phyloP scores from a whole-genome alignment of 352 stramenopile species.

The Phytopythium cucurbitacearum region DNA sequence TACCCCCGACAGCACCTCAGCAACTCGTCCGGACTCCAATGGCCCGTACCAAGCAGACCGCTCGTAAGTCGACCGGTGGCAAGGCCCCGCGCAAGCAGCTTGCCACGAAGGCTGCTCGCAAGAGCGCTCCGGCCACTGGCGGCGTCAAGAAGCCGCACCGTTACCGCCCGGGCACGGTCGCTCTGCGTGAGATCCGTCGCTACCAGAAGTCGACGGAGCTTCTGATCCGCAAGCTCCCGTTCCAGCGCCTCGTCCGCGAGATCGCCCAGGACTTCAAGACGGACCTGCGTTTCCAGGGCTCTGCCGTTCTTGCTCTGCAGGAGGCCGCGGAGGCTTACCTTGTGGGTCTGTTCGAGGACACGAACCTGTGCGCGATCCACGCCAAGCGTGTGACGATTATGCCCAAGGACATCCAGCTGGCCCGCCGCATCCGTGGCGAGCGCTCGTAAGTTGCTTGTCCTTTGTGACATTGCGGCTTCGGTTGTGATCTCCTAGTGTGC shows the following conservation, averaged over 20 bases:
- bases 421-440: conserved; percentile 89
- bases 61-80: conserved; percentile 92
- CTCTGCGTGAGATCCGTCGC: conserved; percentile 95
- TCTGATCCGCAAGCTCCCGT: conserved; percentile 95
- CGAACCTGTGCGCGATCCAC: conserved; percentile 93
- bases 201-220: conserved; percentile 97
- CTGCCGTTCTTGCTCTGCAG: conserved; percentile 81
- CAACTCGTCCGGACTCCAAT: conserved; percentile 34
- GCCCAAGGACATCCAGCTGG: conserved; percentile 94
- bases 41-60: conserved; percentile 96
- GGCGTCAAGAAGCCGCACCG: conserved; percentile 93
- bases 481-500: neutral
- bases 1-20: conserved; percentile 22
- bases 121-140: conserved; percentile 87
- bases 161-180: conserved; percentile 83
- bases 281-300: conserved; percentile 88
- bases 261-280: conserved; percentile 88
- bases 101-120: conserved; percentile 90
- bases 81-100: conserved; percentile 94
- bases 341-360: conserved; percentile 86
- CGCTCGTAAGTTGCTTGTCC: conserved; percentile 52
- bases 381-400: conserved; percentile 93
- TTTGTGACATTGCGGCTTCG: conserved; percentile 6
- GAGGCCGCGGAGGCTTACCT: conserved; percentile 87
- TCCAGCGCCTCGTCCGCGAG: conserved; percentile 94